These are phyloP conservation scores for Cutaneotrichosporon arboriforme DNA, from an alignment of 1,284 basidiomycete species.

Conservation along the genomic window DNA sequence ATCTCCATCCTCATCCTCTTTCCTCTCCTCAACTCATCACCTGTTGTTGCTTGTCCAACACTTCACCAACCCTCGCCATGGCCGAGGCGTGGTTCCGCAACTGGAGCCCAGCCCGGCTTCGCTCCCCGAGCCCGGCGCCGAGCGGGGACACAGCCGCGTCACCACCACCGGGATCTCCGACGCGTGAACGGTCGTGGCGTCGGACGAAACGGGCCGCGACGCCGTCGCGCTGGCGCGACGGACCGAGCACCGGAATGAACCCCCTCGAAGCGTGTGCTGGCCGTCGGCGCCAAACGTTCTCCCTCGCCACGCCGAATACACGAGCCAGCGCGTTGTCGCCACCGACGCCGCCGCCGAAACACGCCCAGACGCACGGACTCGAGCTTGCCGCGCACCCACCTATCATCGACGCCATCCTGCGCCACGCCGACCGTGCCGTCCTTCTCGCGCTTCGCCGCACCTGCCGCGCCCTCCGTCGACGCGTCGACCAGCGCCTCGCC, in stretches of 20 bases:
- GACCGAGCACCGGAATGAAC: too few relatives aligned
- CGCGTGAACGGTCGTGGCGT: too few relatives aligned
- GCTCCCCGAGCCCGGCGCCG: background rate
- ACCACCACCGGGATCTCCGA: too few relatives aligned
- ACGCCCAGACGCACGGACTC: background rate
- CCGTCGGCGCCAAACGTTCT: background rate
- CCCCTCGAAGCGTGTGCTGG: too few relatives aligned
- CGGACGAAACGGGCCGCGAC: too few relatives aligned
- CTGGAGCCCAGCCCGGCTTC: too few relatives aligned
- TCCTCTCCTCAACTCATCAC: background rate
- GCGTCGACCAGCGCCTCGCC: constrained; percentile 2
- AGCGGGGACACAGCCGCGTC: background rate
- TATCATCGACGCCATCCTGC: constrained; percentile 2
- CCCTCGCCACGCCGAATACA: background rate
- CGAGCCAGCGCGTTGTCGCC: background rate
- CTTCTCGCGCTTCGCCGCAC: constrained; percentile 2
- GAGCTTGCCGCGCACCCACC: background rate
- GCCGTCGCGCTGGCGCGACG: too few relatives aligned
- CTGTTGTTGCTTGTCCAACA: background rate
- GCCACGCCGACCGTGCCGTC: background rate
- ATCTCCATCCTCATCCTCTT: background rate
- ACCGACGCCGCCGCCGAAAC: background rate
- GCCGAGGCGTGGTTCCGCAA: too few relatives aligned
- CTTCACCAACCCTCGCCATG: background rate
- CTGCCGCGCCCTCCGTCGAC: background rate